Percentiles rank a stretch among this genome's conserved stretches.
phyloP scores from a whole-genome alignment of 768 basidiomycete species.

The Naganishia kalamii region DNA sequence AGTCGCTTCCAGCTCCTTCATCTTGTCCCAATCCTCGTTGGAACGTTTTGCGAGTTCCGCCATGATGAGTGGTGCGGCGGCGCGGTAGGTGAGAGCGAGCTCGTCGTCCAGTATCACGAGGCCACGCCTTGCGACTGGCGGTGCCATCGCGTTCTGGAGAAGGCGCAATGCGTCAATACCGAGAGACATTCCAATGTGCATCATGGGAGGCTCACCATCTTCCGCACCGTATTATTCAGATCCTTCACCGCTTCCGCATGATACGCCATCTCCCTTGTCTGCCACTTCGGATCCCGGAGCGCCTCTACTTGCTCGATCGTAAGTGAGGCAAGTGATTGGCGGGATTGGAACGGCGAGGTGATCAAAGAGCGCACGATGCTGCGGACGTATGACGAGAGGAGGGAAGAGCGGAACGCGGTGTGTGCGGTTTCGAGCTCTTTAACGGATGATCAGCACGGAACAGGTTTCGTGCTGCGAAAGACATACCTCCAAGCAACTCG shows the following conservation, averaged over 20 bases:
- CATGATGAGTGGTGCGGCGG: conserved; percentile 16
- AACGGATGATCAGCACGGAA: background rate
- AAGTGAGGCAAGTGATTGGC: conserved; percentile 46
- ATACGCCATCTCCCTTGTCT: conserved; percentile 18
- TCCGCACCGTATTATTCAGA: conserved; percentile 66
- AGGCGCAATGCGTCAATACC: background rate
- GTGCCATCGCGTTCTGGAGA: conserved; percentile 61
- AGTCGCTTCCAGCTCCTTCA: background rate
- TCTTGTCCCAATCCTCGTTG: conserved; percentile 19
- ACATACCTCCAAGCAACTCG: conserved; percentile 65
- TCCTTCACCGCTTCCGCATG: conserved; percentile 62
- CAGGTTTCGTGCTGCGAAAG: background rate
- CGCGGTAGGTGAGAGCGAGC: conserved; percentile 44
- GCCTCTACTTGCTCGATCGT: conserved; percentile 47
- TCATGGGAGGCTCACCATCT: conserved; percentile 49
- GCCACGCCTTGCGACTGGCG: conserved; percentile 65
- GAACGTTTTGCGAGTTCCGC: conserved; percentile 21
- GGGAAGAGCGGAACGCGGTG: conserved; percentile 58
- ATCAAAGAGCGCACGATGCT: conserved; percentile 62
- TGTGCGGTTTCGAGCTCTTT: conserved; percentile 64
- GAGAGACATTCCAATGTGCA: background rate
- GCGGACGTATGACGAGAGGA: conserved; percentile 69
- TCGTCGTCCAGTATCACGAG: conserved; percentile 58
- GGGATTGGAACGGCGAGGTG: conserved; percentile 47
- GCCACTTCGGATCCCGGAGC: conserved; percentile 46